phyloP scores from a whole-genome alignment of 768 basidiomycete species.

The Hypsizygus marmoreus region DNA sequence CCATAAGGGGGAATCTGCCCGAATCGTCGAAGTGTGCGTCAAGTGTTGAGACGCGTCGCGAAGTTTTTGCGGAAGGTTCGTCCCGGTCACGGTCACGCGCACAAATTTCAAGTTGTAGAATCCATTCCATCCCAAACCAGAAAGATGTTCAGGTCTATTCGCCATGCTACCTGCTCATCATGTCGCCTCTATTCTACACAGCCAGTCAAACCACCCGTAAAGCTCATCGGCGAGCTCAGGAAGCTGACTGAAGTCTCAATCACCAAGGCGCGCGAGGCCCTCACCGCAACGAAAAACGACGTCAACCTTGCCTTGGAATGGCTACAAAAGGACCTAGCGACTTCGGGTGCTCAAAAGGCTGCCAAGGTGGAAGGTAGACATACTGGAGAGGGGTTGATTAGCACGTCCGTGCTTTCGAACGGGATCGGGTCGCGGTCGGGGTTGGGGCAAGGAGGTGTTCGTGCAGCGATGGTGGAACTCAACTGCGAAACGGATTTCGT shows the following conservation, averaged over 20 bases:
- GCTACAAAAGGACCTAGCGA: slow-evolving; percentile 73
- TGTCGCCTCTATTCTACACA: slow-evolving; percentile 55
- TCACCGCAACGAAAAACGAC: slow-evolving; percentile 72
- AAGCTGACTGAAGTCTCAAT: slow-evolving; percentile 82
- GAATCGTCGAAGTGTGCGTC: neutral
- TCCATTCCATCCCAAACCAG: slow-evolving; percentile 12
- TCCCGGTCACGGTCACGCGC: slow-evolving; percentile 18
- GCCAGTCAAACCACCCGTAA: slow-evolving; percentile 59
- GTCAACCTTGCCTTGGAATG: slow-evolving; percentile 74
- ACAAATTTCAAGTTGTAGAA: slow-evolving; percentile 22
- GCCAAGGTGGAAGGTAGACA: slow-evolving; percentile 79
- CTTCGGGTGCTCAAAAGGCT: slow-evolving; percentile 75
- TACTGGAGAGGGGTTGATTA: slow-evolving; percentile 79
- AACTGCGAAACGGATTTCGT: slow-evolving; percentile 99
- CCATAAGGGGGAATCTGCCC: slow-evolving; percentile 26
- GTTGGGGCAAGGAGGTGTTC: slow-evolving; percentile 46
- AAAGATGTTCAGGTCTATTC: slow-evolving; percentile 18
- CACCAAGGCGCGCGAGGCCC: slow-evolving; percentile 86
- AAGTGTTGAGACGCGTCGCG: slow-evolving; percentile 14
- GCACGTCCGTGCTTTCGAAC: slow-evolving; percentile 70
- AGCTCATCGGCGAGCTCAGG: slow-evolving; percentile 84
- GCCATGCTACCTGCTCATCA: slow-evolving; percentile 20
- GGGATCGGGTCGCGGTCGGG: slow-evolving; percentile 46
- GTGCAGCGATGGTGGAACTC: slow-evolving; percentile 88
- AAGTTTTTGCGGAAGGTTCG: slow-evolving; percentile 1